phyloP scores from a whole-genome alignment of 805 yeast genomes.

The Pichia manshurica region DNA sequence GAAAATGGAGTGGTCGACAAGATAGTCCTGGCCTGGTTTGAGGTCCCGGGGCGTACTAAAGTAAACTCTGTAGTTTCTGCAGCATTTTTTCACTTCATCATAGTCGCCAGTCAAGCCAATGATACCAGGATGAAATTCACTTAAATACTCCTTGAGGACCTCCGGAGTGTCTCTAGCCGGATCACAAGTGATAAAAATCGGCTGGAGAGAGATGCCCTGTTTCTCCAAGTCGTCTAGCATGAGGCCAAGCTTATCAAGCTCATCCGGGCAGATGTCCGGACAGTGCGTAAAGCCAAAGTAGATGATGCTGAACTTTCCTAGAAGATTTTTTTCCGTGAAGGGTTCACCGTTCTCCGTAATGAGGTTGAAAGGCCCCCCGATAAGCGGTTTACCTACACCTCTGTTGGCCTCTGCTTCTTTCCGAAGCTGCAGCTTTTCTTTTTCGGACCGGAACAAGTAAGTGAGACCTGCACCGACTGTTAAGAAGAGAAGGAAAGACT shows the following conservation, averaged over 20 bases:
- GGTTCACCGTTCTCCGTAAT: constrained; percentile 62
- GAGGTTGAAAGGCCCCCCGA: constrained; percentile 85
- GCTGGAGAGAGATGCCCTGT: constrained; percentile 61
- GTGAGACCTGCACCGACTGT: constrained; percentile 68
- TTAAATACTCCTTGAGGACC: constrained; percentile 72
- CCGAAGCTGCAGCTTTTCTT: constrained; percentile 65
- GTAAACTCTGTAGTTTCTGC: constrained; percentile 89
- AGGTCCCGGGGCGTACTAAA: constrained; percentile 95
- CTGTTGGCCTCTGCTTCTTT: constrained; percentile 79
- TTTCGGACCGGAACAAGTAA: constrained; percentile 68
- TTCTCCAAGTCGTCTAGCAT: constrained; percentile 57
- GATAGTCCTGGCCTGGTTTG: constrained; percentile 91
- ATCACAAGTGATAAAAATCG: constrained; percentile 92
- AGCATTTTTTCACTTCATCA: constrained; percentile 73
- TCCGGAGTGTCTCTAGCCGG: constrained; percentile 93
- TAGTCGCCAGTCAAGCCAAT: constrained; percentile 90
- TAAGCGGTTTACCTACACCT: constrained; percentile 85
- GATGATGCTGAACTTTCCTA: constrained; percentile 75
- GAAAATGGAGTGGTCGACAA: constrained; percentile 96
- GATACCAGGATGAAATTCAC: constrained; percentile 85
- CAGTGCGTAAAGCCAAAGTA: constrained; percentile 97
- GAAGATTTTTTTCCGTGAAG: constrained; percentile 73
- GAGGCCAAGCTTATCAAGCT: constrained; percentile 82
- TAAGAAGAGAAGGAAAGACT: constrained; percentile 63
- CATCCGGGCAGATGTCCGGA: constrained; percentile 98